Evolutionary conservation across 371 early-diverging fungal species (phyloP), one percentile per base, ranked within the genome.

Genomic region (Smittium culicis): DNA sequence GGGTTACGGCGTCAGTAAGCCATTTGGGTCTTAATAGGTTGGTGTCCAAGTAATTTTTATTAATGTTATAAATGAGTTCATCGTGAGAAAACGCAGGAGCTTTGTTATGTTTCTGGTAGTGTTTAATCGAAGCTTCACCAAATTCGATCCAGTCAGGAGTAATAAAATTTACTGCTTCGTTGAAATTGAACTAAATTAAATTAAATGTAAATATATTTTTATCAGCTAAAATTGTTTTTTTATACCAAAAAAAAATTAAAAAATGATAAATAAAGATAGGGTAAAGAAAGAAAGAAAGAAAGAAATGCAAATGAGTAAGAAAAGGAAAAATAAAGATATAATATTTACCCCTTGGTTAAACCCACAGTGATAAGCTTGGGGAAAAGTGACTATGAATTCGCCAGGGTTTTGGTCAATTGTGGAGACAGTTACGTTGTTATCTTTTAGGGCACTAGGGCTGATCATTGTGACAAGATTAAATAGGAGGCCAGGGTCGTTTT

Each of bases 161-260:
- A 5, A 93, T 93, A 81, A 96, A 96, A 76, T 97, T 97, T 61
- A 96, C 96, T 0, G 98, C 96, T 75, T 97, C 97, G 58, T 89
- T 89, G 72, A 91, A 89, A 77, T 96, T 96, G 72, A 94, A 89
- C 45, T 45, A 45, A 45, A n/a, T n/a, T n/a, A n/a, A n/a, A n/a
- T n/a, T n/a, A n/a, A n/a, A n/a, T n/a, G n/a, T n/a, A n/a, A n/a
- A n/a, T n/a, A n/a, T n/a, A n/a, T n/a, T n/a, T n/a, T n/a, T n/a
- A n/a, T n/a, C n/a, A n/a, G n/a, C n/a, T n/a, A n/a, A n/a, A n/a
- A n/a, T n/a, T n/a, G n/a, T n/a, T n/a, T n/a, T n/a, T n/a, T n/a
- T n/a, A n/a, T n/a, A n/a, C n/a, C n/a, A n/a, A n/a, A n/a, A n/a
- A n/a, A n/a, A n/a, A n/a, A n/a, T n/a, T n/a, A n/a, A n/a, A n/a